Conservation (phyloP, 31 red algal genomes). For the Odonthalia washingtoniensis region DNA sequence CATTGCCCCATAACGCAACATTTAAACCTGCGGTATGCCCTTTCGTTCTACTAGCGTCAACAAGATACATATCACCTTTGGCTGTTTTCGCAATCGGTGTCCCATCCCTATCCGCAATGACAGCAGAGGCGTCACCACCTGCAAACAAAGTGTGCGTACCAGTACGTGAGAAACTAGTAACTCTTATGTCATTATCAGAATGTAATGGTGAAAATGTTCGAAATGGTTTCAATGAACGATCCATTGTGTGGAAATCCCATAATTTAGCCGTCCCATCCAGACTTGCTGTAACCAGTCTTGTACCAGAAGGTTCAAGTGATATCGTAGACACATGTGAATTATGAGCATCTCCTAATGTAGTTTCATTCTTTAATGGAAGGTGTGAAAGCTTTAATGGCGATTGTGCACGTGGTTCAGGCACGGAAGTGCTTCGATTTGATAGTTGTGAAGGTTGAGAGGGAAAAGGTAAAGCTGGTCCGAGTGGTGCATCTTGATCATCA, state of each 20-base stretch:
- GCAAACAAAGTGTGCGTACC: conserved; percentile 57
- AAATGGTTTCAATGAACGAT: conserved; percentile 54
- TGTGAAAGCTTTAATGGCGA: too few species aligned
- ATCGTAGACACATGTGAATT: conserved; percentile 59
- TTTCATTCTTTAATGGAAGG: conserved; percentile 50
- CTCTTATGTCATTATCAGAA: conserved; percentile 38
- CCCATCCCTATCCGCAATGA: conserved; percentile 62
- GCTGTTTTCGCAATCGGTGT: conserved; percentile 50
- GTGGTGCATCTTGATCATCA: conserved; percentile 38
- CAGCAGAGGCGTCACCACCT: conserved; percentile 49
- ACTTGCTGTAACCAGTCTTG: conserved; percentile 58
- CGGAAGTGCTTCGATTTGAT: background rate
- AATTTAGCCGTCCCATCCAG: conserved; percentile 54
- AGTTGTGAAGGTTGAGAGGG: background rate
- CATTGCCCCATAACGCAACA: conserved; percentile 48
- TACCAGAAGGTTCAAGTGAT: conserved; percentile 57
- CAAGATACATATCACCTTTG: conserved; percentile 79
- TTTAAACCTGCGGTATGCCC: conserved; percentile 62
- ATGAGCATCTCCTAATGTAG: conserved; percentile 46
- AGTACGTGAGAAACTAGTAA: conserved; percentile 38
- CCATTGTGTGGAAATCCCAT: conserved; percentile 80
- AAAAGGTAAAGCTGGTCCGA: conserved; percentile 58
- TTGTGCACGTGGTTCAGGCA: too few species aligned
- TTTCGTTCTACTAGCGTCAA: conserved; percentile 67
- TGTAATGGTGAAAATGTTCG: conserved; percentile 54